Base-by-base conservation (phyloP, 345 rosid genomes). In the Balakata baccata region DNA sequence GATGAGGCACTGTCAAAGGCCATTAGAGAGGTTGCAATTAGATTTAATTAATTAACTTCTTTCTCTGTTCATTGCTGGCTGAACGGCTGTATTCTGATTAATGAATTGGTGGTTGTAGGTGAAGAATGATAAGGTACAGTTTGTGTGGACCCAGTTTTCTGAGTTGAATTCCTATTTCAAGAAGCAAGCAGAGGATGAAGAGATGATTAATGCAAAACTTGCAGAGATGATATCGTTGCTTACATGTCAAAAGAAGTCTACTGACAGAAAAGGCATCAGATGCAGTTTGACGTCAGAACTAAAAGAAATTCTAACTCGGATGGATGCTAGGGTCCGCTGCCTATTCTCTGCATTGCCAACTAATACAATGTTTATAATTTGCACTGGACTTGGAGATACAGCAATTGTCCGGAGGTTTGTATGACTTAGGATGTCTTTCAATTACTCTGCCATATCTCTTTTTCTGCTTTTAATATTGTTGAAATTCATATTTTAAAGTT, bases 381-480 rank as follows among this genome's bases (percentile, higher is more conserved):
- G 96, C 88, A 90, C 99, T 0, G 99, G 97, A 67, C 99, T 93
- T 77, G 99, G 99, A 75, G 94, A 95, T 85, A 95, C 84, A 12
- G 91, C 96, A 53, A 78, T 84, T 66, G 96, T 93, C 64, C 85
- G 88, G 72, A 90, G 96, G 99, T 94, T 72, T 43, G 82, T 66
- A 38, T 14, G 51, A 45, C 29, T 43, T 20, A 16, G 68, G 65
- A 39, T 49, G 0, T 7, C 51, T 53, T 65, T 29, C 41, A 51
- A 60, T 22, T 39, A n/a, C 23, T 3, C 0, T n/a, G 11, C 10
- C 41, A 8, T 17, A 11, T 63, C 38, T 38, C 23, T 64, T 64
- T 41, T 17, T 23, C n/a, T 41, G 37, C 41, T 63, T 12, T 63
- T n/a, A 39, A 38, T 43, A 43, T 38, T 63, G 2, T 63, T 16